A percentile compares a stretch with the other conserved stretches of the same genome.
Conservation (phyloP, 176 grass and related monocot genomes). For the Hyparrhenia diplandra region DNA sequence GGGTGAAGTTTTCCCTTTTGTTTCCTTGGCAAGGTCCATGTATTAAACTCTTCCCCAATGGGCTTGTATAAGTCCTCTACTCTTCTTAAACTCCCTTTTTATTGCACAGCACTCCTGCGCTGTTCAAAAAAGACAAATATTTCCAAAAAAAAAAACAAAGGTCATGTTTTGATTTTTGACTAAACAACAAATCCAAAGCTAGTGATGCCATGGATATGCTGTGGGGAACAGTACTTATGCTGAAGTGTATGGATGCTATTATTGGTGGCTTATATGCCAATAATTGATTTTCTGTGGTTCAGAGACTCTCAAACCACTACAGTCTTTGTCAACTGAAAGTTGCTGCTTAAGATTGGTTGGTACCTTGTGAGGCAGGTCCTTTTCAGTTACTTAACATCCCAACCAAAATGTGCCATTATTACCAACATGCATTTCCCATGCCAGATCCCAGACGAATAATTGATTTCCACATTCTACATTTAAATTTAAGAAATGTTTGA, state of each 20-base stretch:
- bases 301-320: constrained; percentile 2
- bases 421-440: background rate
- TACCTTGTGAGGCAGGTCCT: constrained; percentile 24
- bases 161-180: background rate
- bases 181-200: background rate
- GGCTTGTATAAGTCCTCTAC: background rate
- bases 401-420: constrained; percentile 24
- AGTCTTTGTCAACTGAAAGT: constrained; percentile 27
- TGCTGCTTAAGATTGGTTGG: constrained; percentile 23
- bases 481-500: background rate
- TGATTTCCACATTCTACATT: background rate
- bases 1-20: background rate
- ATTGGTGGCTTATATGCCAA: background rate
- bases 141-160: background rate
- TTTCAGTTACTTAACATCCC: constrained; percentile 24
- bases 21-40: background rate
- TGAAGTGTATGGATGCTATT: background rate
- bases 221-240: background rate
- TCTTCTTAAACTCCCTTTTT: background rate
- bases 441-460: background rate
- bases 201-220: background rate
- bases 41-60: background rate
- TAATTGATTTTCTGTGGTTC: constrained; percentile 18
- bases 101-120: background rate
- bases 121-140: background rate